Base-by-base conservation (phyloP, 345 rosid genomes). In the Syzygium aqueum region DNA sequence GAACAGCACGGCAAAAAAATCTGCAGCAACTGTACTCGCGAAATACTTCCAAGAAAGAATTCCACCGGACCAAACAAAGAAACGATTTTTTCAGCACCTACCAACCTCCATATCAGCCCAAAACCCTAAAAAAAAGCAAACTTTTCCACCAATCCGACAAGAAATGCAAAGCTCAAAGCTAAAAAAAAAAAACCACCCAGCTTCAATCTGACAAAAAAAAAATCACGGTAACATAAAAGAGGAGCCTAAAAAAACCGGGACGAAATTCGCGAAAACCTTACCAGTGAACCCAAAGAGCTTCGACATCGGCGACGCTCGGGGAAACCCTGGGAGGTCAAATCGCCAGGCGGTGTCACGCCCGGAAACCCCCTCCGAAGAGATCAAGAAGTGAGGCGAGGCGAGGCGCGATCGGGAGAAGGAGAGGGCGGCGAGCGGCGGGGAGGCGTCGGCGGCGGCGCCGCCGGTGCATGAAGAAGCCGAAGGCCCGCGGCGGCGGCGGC, bases 331-430 rank as follows among this genome's bases (percentile, higher is more conserved):
- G 90, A 93, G 92, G 91, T 57, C 30, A 88, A 91, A 91, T 87
- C 85, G 87, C 87, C 91, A 88, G 86, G 46, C 46, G 86, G 92
- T 27, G 82, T n/a, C 86, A 37, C 89, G 77, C 91, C 93, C 88
- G 87, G 90, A 92, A 96, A 94, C 94, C 94, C 94, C 94, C 93
- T 90, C 97, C 92, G 91, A 92, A 92, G 96, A 93, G 95, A 94
- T 98, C 91, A 93, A 96, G 95, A 96, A 94, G 86, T 88, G 91
- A 33, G 50, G 27, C 77, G 83, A 50, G 27, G 11, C 80, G 80
- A 37, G 49, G 11, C 25, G 27, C 37, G 87, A 89, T 2, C 53
- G 91, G 63, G 84, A 43, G 46, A 43, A 43, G 49, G 90, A 56
- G 84, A 84, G 87, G 7, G 84, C 53, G 73, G 90, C 84, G 51